Base-by-base conservation (phyloP, 768 basidiomycete genomes). In the Xerocomus brunneocitrinus region DNA sequence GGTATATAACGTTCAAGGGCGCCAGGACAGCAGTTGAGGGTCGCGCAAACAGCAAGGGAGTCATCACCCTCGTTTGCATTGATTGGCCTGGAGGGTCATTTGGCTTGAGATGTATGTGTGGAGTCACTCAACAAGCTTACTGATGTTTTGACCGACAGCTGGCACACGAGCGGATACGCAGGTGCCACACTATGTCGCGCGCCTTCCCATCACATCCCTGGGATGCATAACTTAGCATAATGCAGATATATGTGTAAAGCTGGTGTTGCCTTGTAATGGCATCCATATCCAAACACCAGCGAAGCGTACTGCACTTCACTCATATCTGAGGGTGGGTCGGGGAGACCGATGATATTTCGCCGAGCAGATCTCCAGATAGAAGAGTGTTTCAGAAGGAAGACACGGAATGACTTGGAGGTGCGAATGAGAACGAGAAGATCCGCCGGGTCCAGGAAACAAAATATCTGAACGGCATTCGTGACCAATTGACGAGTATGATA, bases 301-400 rank as follows among this genome's bases (percentile, higher is more conserved):
- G 76, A 74, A 4, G 76, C 76, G 62, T 74, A 83, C 47, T 74
- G 73, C n/a, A 77, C 70, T 57, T 82, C 79, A 28, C 56, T 70
- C 70, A 82, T 68, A 42, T 71, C 75, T n/a, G 65, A 48, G 12
- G 78, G 81, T 36, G 70, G 74, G 25, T 73, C 70, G 4, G 80
- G 82, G 27, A 82, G 62, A 16, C 62, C 71, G 19, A 54, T 59
- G 31, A 80, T 57, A 49, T 72, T 72, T 41, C 55, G 47, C 22
- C 74, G 69, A 32, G 75, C 71, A 25, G 67, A 55, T 28, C 54
- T 62, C 70, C 71, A 60, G 61, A 72, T 49, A 55, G 67, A 13
- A 52, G 72, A 38, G 52, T 49, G 49, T 12, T 51, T 59, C 56
- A 75, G 68, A 14, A 81, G 73, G 5, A 80, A 65, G 3, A 51